Percentiles rank a stretch among this genome's conserved stretches.
phyloP scores from a whole-genome alignment of 441 rosid genomes.

The Manihot esculenta region DNA sequence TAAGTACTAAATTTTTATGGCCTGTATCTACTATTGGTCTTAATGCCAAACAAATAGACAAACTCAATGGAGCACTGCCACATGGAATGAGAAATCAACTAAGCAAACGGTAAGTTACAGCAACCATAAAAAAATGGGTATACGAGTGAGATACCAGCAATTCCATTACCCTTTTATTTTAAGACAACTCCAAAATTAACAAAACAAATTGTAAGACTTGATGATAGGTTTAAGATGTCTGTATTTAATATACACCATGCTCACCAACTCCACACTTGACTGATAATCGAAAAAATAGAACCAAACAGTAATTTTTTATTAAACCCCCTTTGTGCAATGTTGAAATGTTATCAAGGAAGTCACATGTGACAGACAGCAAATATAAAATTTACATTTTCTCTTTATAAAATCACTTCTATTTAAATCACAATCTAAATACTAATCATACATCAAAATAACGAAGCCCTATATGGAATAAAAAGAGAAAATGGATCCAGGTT shows the following conservation, averaged over 20 bases:
- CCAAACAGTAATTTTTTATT: neutral
- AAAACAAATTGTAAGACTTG: neutral
- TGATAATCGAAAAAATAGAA: neutral
- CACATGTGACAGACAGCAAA: neutral
- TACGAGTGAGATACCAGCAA: neutral
- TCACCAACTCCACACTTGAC: neutral
- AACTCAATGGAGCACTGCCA: neutral
- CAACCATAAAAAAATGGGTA: neutral
- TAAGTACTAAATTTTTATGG: conserved; percentile 8
- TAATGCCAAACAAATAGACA: neutral
- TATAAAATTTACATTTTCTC: neutral
- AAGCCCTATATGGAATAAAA: neutral
- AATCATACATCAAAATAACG: neutral
- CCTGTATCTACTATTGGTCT: conserved; percentile 4
- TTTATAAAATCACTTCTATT: neutral
- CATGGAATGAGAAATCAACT: conserved; percentile 8
- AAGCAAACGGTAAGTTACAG: conserved; percentile 5
- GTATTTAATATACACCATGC: neutral
- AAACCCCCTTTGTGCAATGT: neutral
- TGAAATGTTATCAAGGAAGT: neutral
- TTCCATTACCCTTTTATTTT: too few species aligned
- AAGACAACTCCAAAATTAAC: neutral
- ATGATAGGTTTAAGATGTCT: neutral
- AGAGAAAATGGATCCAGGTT: neutral
- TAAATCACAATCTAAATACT: neutral